Base-by-base conservation (phyloP, 106 monocot genomes). In the Posidonia australis region DNA sequence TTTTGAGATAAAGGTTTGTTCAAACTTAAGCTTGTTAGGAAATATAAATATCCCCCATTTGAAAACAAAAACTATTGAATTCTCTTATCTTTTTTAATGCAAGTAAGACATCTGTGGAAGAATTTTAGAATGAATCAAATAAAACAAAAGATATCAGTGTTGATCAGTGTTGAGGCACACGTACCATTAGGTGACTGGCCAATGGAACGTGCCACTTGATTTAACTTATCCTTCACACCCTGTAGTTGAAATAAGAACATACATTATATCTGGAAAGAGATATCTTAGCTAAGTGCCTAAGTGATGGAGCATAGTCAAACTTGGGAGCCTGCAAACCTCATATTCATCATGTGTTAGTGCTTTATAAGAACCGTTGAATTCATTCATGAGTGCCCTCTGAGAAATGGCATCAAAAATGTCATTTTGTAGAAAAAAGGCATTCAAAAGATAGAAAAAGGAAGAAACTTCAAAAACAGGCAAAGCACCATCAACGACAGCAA, bases 301-400 rank as follows among this genome's bases (percentile, higher is more conserved):
- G 13, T 30, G 26, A 14, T 14, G 22, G 16, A 27, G 27, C 57
- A 28, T 28, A 25, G 12, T 28, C 57, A 57, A 57, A 24, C 1
- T 23, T 22, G 9, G 11, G 16, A 44, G 5, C 13, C 13, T 72
- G 36, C 71, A 68, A 72, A 98, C 96, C 96, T 98, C 96, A 59
- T 67, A 87, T 58, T 98, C 90, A 36, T 68, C 76, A 73, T 83
- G 73, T 70, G 51, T 79, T 9, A 91, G 67, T 75, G 85, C 72
- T 74, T 87, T 98, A 68, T 98, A 90, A 25, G 78, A 80, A 63
- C 84, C 73, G 46, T 85, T 73, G 45, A 98, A 85, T 58, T 98
- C 84, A 68, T 67, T 58, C 84, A 98, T 71, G 26, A 91, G 86
- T 60, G 70, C 68, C 65, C 77, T 80, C 96, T 90, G 48, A 54